Percentiles rank a stretch among this genome's conserved stretches.
Conservation (phyloP, 768 basidiomycete genomes). For the Psilocybe subaeruginosa region DNA sequence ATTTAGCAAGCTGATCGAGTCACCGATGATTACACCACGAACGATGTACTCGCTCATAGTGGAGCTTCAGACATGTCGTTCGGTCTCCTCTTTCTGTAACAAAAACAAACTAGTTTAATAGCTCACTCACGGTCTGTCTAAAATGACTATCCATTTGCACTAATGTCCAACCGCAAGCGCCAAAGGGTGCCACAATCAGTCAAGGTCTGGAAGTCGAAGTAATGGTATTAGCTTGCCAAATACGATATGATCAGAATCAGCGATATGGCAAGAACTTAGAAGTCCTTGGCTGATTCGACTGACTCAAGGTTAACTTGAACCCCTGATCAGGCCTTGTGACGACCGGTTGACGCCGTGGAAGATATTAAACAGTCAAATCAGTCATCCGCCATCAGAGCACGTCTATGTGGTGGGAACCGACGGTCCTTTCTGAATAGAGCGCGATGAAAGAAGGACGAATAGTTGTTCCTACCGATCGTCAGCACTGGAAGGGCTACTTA, state of each 20-base stretch:
- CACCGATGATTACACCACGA: slow-evolving; percentile 11
- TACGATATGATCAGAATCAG: slow-evolving; percentile 31
- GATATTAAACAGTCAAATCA: slow-evolving; percentile 23
- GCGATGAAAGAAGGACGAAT: slow-evolving; percentile 15
- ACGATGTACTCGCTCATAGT: slow-evolving; percentile 1
- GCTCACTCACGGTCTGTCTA: slow-evolving; percentile 19
- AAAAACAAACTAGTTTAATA: not conserved
- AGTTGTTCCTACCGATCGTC: slow-evolving; percentile 21
- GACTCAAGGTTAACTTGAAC: slow-evolving; percentile 23
- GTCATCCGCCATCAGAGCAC: slow-evolving; percentile 27
- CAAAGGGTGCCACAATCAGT: slow-evolving; percentile 42
- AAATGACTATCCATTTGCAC: slow-evolving; percentile 9
- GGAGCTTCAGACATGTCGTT: not conserved
- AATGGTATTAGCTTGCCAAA: slow-evolving; percentile 25
- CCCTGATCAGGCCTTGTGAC: slow-evolving; percentile 40
- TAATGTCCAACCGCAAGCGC: slow-evolving; percentile 22
- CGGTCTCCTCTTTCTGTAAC: not conserved
- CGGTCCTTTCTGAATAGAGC: slow-evolving; percentile 18
- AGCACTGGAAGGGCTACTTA: slow-evolving; percentile 15
- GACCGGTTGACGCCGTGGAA: slow-evolving; percentile 29
- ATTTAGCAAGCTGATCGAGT: slow-evolving; percentile 21
- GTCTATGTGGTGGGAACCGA: slow-evolving; percentile 25
- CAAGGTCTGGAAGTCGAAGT: slow-evolving; percentile 25
- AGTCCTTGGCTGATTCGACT: slow-evolving; percentile 31
- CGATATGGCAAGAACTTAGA: slow-evolving; percentile 23